Evolutionary conservation across 2,329 filamentous ascomycete genomes (phyloP), one percentile per base, ranked within the genome.

Genomic region (Phialophora tarda): DNA sequence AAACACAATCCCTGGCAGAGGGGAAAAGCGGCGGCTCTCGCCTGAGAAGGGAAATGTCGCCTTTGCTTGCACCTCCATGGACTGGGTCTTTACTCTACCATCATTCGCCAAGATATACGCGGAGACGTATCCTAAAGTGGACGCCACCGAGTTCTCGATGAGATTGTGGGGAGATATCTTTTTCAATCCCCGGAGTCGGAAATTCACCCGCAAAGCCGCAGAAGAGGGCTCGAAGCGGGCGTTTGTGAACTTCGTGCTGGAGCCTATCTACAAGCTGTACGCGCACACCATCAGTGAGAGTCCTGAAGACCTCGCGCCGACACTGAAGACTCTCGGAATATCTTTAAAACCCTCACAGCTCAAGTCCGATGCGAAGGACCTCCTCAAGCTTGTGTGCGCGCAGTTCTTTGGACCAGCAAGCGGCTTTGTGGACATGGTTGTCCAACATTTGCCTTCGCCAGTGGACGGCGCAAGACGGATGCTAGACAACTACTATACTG

Each of bases 1-100:
- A 76, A 93, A 91, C 76, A 90, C 91, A 2, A 84, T 93, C 30
- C 94, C 95, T 3, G 90, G 92, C 1, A 87, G 88, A 73, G 93
- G 93, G 30, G 91, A 92, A 74, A 88, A 86, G 68, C 88, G 87
- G 78, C 88, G 95, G 70, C 80, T 99, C 69, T 98, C 94, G 72
- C 95, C 95, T 0, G 95, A 99, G 76, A 97, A 93, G 80, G 95
- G 95, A 68, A 99, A 99, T 76, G 95, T 99, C n/a, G 89, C 96
- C 10, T 99, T 99, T 76, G 91, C 94, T 0, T 97, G 92, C 78
- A 92, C 91, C 58, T 90, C 88, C 67, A 94, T 98, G 90, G 91
- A 91, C 63, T 99, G 95, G 95, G 96, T 92, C 78, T 97, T 99
- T 77, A 98, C 93, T 0, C 82, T 99, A 38, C 89, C 89, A 69